These are phyloP conservation scores for Penicillium dipodomyicola DNA, from an alignment of 495 filamentous ascomycete species.

Conservation along the genomic window DNA sequence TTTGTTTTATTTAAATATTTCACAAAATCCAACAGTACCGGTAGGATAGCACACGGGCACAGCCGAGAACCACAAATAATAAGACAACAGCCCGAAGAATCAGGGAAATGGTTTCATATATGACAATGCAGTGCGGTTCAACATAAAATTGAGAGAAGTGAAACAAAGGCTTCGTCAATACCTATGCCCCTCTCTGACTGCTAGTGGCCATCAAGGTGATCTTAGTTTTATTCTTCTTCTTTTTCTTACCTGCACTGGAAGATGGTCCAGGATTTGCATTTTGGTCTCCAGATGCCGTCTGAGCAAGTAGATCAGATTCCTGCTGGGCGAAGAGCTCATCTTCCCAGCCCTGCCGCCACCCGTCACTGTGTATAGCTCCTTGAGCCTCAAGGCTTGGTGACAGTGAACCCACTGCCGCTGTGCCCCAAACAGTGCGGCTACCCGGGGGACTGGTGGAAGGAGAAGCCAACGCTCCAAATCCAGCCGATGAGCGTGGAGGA, in stretches of 20 bases:
- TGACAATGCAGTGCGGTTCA: background rate
- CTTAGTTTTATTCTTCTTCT: slow-evolving; percentile 87
- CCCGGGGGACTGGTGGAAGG: slow-evolving; percentile 76
- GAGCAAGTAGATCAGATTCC: slow-evolving; percentile 41
- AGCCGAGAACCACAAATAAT: background rate
- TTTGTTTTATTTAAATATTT: background rate
- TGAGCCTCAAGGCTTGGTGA: slow-evolving; percentile 45
- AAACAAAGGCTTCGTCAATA: slow-evolving; percentile 1
- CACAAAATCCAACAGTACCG: slow-evolving; percentile 5
- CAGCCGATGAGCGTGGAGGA: slow-evolving; percentile 54
- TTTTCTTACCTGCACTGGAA: slow-evolving; percentile 54
- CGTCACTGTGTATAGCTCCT: slow-evolving; percentile 55
- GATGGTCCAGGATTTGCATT: slow-evolving; percentile 19
- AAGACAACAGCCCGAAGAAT: background rate
- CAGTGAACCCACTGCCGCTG: slow-evolving; percentile 56
- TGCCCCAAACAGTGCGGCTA: slow-evolving; percentile 85
- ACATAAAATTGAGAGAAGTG: background rate
- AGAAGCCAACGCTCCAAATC: slow-evolving; percentile 62
- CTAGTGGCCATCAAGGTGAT: slow-evolving; percentile 93
- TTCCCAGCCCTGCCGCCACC: slow-evolving; percentile 80
- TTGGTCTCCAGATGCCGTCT: slow-evolving; percentile 31
- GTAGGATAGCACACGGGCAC: background rate
- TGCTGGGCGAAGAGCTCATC: slow-evolving; percentile 57
- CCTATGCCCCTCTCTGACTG: slow-evolving; percentile 63
- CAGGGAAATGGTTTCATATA: background rate